Evolutionary conservation across 768 basidiomycete species (phyloP), one percentile per base, ranked within the genome.

Genomic region (Ephemerocybe angulata): DNA sequence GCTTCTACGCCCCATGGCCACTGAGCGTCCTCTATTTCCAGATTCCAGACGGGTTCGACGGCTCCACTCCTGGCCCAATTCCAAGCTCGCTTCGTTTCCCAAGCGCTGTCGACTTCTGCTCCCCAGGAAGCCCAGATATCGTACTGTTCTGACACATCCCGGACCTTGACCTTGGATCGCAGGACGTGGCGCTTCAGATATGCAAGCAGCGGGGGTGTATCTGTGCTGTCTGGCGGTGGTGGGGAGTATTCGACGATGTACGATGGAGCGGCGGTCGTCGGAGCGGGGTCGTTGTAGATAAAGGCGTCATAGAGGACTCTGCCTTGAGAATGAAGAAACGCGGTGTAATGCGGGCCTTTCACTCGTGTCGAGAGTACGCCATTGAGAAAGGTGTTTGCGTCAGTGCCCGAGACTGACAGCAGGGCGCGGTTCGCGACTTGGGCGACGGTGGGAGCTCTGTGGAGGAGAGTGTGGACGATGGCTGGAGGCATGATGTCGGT

Each of bases 271-370:
- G 82, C 74, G 19, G 69, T 69, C 7, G 54, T 22, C 8, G 67
- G 62, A 41, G 72, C 71, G 10, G 74, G 70, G 27, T 76, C 73
- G 13, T 87, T 84, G 67, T 92, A 90, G 58, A 97, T 76, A 70
- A 98, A 94, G 49, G 88, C 72, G 68, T 98, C 95, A 65, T 93
- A 87, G 43, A 97, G 74, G 28, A 98, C 84, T 65, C 94, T 81
- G 37, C 96, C 96, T 77, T 92, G 89, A 50, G 92, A 86, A 64
- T 90, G 86, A 15, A 94, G 72, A 64, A 93, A 83, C 0, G 85
- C 81, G 40, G 86, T 83, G 66, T 84, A 93, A 53, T 81, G 77
- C 3, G 85, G 86, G 13, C 79, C 74, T 51, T 66, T 70, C 12
- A 86, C 72, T 53, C 72, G 76, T 56, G 76, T 79, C 19, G 83